Conservation (phyloP, 2,329 filamentous ascomycete genomes). For the Rosellinia necatrix region DNA sequence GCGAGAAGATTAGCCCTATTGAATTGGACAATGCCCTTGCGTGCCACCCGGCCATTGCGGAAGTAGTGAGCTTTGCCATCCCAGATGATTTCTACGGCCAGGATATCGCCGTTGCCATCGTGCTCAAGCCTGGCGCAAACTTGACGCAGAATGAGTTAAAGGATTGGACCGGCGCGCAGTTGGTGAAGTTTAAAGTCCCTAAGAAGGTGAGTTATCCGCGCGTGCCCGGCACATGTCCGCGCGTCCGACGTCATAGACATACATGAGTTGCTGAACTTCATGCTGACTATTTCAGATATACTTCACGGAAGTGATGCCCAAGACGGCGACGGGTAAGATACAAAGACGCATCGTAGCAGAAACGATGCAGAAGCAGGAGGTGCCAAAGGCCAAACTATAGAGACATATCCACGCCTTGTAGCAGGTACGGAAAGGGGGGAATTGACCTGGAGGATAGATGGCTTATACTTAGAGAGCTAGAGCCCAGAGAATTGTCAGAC, state of each 20-base stretch:
- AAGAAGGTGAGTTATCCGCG: conserved; percentile 65
- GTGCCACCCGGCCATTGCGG: conserved; percentile 72
- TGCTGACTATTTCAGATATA: conserved; percentile 60
- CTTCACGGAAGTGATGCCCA: conserved; percentile 83
- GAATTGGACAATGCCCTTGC: conserved; percentile 83
- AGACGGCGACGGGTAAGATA: conserved; percentile 91
- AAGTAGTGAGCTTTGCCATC: conserved; percentile 83
- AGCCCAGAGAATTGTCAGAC: neutral
- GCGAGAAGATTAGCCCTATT: conserved; percentile 88
- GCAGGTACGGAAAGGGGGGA: neutral
- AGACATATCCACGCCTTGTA: neutral
- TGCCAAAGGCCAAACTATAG: conserved; percentile 59
- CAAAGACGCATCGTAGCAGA: conserved; percentile 86
- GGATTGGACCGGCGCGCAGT: conserved; percentile 68
- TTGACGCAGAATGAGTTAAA: conserved; percentile 65
- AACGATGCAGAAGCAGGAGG: conserved; percentile 75
- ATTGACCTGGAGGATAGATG: neutral
- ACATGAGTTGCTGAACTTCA: neutral
- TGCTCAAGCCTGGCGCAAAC: conserved; percentile 68
- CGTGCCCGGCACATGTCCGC: neutral
- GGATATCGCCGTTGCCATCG: conserved; percentile 77
- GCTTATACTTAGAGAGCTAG: neutral
- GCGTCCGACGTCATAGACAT: conserved; percentile 6
- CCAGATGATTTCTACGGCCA: conserved; percentile 84
- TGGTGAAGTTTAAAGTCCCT: conserved; percentile 84